Evolutionary conservation across 164 flowering plant genomes (phyloP).

Genomic region (Pachysandra terminalis): DNA sequence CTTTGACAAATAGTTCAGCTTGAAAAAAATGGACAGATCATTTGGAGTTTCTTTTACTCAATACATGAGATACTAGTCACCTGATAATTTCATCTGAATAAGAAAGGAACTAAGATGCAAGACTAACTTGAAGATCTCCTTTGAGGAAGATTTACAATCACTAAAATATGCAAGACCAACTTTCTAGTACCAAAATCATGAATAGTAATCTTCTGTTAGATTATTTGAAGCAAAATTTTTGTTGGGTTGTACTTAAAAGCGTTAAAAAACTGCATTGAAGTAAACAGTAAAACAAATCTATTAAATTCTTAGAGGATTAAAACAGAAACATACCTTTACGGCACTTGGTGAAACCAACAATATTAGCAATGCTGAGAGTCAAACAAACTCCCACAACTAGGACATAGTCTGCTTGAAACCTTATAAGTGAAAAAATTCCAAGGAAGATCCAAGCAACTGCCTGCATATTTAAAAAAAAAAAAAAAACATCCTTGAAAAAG

Average conservation of each 20-base stretch:
- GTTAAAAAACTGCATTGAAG: background rate
- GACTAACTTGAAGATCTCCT: too few species aligned
- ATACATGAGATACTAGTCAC: too few species aligned
- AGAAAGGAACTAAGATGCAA: too few species aligned
- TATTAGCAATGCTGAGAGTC: constrained; percentile 88
- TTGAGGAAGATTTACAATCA: too few species aligned
- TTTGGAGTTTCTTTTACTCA: too few species aligned
- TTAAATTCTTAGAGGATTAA: background rate
- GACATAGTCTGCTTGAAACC: constrained; percentile 91
- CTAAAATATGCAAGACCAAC: too few species aligned
- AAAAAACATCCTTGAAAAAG: background rate
- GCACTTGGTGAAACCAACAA: constrained; percentile 91
- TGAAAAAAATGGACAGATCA: too few species aligned
- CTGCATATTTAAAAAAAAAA: constrained; percentile 29
- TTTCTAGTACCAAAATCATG: too few species aligned
- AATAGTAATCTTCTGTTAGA: too few species aligned
- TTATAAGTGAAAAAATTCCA: constrained; percentile 85
- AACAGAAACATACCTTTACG: constrained; percentile 65
- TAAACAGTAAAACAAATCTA: background rate
- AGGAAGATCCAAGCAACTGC: constrained; percentile 84
- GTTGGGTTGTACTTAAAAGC: background rate
- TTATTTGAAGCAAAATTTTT: too few species aligned
- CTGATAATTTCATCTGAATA: too few species aligned
- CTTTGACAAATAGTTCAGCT: too few species aligned
- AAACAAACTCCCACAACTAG: constrained; percentile 90